Evolutionary conservation across 345 rosid genomes (phyloP).

Genomic region (Gynandropsis gynandra): DNA sequence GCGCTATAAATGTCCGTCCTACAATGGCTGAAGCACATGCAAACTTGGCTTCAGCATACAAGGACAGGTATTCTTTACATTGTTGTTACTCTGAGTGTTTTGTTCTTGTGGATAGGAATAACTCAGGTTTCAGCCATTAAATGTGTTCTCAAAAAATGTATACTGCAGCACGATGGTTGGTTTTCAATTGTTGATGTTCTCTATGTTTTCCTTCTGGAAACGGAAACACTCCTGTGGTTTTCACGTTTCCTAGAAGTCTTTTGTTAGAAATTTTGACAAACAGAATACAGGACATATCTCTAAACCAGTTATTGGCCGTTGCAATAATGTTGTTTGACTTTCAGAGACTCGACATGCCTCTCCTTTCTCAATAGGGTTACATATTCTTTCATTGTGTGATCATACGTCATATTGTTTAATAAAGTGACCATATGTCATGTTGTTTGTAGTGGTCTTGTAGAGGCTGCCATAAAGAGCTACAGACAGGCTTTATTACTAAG

Average conservation of each 20-base stretch:
- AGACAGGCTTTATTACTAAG: constrained; percentile 76
- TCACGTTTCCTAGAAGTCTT: not conserved
- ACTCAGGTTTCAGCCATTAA: too few relatives aligned
- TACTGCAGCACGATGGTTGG: not conserved
- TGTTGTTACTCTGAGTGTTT: too few relatives aligned
- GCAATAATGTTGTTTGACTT: not conserved
- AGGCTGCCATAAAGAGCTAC: constrained; percentile 89
- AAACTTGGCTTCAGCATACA: constrained; percentile 98
- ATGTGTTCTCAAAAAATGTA: too few relatives aligned
- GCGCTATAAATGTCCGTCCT: constrained; percentile 78
- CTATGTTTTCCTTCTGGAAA: not conserved
- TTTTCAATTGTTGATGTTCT: too few relatives aligned
- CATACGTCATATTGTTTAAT: not conserved
- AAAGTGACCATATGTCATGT: not conserved
- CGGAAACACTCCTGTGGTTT: not conserved
- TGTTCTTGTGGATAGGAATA: too few relatives aligned
- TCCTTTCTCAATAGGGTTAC: not conserved
- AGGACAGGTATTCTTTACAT: constrained; percentile 63
- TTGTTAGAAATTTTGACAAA: not conserved
- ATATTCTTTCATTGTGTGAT: too few relatives aligned
- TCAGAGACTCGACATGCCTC: not conserved
- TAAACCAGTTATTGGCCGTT: not conserved
- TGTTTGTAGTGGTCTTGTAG: constrained; percentile 70
- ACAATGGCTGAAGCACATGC: constrained; percentile 99
- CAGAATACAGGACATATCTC: not conserved